These are phyloP conservation scores for Argentina anserina DNA, from an alignment of 306 rosid species.

Conservation along the genomic window DNA sequence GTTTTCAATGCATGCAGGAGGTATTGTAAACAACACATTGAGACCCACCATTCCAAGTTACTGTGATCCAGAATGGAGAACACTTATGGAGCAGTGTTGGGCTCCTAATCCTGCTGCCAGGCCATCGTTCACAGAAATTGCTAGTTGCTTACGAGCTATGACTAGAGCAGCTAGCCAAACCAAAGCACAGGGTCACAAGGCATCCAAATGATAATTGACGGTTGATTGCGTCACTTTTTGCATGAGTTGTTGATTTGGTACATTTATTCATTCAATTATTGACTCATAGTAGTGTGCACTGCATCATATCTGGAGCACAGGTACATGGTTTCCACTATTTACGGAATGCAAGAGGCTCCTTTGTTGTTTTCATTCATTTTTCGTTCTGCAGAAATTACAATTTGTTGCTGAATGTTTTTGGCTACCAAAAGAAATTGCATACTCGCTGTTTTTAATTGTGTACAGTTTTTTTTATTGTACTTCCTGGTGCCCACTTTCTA, in stretches of 20 bases:
- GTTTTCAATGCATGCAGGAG: slow-evolving; percentile 49
- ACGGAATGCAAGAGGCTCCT: slow-evolving; percentile 11
- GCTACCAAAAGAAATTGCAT: neutral
- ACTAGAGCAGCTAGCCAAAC: slow-evolving; percentile 63
- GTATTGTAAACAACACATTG: slow-evolving; percentile 86
- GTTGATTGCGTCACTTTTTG: neutral
- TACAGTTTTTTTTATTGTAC: neutral
- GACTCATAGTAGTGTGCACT: slow-evolving; percentile 17
- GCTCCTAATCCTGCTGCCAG: slow-evolving; percentile 85
- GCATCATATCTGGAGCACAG: neutral
- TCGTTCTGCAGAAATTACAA: neutral
- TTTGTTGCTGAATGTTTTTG: neutral
- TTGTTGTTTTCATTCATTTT: neutral
- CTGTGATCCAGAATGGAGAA: slow-evolving; percentile 82
- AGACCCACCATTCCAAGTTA: slow-evolving; percentile 82
- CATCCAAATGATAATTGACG: slow-evolving; percentile 47
- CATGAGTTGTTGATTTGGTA: neutral
- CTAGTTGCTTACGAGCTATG: slow-evolving; percentile 72
- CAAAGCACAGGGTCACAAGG: slow-evolving; percentile 70
- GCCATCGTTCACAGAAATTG: slow-evolving; percentile 89
- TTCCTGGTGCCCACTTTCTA: neutral
- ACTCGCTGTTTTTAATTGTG: neutral
- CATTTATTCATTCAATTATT: slow-evolving; percentile 39
- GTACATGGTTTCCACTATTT: slow-evolving; percentile 11
- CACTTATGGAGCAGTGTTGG: slow-evolving; percentile 97